Base-by-base conservation (phyloP, 345 rosid species). In the Sonneratia alba region DNA sequence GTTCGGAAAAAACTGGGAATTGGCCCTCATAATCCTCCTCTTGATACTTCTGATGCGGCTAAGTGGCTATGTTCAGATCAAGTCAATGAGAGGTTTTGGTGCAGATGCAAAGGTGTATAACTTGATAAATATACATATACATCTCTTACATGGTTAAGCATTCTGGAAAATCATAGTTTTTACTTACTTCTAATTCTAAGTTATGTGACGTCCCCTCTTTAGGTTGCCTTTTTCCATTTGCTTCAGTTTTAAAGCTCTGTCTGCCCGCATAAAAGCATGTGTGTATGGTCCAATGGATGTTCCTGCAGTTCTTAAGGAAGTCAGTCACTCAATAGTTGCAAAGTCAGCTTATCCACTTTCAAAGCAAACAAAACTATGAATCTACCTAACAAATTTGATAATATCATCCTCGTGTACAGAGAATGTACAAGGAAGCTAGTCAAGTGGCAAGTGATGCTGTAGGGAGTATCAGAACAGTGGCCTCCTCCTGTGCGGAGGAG, bases 401-500 rank as follows among this genome's bases (percentile, higher is more conserved):
- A 12, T 24, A 24, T 59, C 3, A 48, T 48, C 14, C 36, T 22
- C 55, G 36, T 36, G 37, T 70, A 40, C 77, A 81, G 84, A 70
- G 65, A 67, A 71, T 74, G 82, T 81, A 81, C n/a, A 78, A 79
- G 76, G 80, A 81, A 27, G 84, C 81, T 14, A 76, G 82, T 55
- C 82, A 81, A 74, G 79, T 79, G 48, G 84, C 82, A 6, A 73
- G 69, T 15, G 80, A 81, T 16, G 84, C 75, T 1, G 84, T 79
- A 8, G 78, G 78, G 36, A 81, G 78, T 59, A 81, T 81, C n/a
- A 73, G 82, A 74, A 78, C 84, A 32, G 79, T 81, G 10, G 76
- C 84, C 32, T 81, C 84, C 32, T 81, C 76, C 72, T 71, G 84
- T 71, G 82, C 82, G 0, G 84, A 81, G 72, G 82, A 74, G 32